Evolutionary conservation across 768 basidiomycete species (phyloP), one percentile per base, ranked within the genome.

Genomic region (Suillus spraguei): DNA sequence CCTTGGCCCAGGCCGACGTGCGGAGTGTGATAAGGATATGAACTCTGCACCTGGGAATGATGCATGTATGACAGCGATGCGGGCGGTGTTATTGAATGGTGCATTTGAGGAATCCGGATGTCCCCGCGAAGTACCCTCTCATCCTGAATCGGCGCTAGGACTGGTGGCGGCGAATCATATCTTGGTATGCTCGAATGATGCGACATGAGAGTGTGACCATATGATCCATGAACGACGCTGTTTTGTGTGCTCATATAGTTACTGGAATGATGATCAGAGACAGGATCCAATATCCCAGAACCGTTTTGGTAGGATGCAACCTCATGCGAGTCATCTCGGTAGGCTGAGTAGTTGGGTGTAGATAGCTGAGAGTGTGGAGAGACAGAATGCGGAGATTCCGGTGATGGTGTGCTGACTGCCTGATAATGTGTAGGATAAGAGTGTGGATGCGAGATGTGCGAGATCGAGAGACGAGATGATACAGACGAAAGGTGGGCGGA

Each of bases 381-480:
- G 17, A 81, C 78, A 8, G 85, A 85, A 38, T 84, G 81, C 2
- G 81, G 78, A 5, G 84, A 84, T 10, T 81, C 81, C 0, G 86
- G 83, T 0, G 86, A 86, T 0, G 82, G 80, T 0, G 83, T 77
- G 59, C 77, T 73, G 59, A 76, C 75, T 5, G 66, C 73, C 66
- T 64, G 76, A 64, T 69, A 81, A 71, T 66, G 79, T 5, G 5
- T 72, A 56, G 78, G 74, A 63, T 82, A 81, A 24, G 80, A 73
- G 14, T 83, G 82, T 0, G 85, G 84, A 63, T 85, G 83, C 0
- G 84, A 85, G 28, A 87, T 83, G 63, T 86, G 85, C 0, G 85
- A 85, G 32, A 87, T 84, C 7, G 85, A 86, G 47, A 85, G 82
- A 11, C 86, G 82, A n/a, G 85, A 86, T 5, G 80, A 74, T 4